Evolutionary conservation across 2,329 filamentous ascomycete genomes (phyloP).

Genomic region (Akanthomyces uredinophilus): DNA sequence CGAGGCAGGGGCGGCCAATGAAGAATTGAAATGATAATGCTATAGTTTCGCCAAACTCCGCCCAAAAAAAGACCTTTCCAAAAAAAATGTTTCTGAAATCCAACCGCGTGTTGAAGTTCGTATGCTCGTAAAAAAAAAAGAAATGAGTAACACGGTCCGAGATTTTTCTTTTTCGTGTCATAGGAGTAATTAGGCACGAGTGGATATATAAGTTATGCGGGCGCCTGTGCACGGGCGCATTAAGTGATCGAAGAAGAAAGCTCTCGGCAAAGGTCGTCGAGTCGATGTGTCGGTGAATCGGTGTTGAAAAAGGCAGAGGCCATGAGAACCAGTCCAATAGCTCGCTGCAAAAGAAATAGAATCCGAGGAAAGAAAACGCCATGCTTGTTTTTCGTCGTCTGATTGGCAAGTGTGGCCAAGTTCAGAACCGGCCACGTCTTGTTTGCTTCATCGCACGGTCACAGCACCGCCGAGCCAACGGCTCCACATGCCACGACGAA

Average conservation of each 20-base stretch:
- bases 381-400: neutral
- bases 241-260: slow-evolving; percentile 5
- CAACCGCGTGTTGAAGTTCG: slow-evolving; percentile 9
- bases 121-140: slow-evolving; percentile 3
- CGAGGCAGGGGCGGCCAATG: neutral
- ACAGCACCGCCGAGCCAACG: slow-evolving; percentile 47
- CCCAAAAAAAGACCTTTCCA: slow-evolving; percentile 1
- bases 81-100: slow-evolving; percentile 8
- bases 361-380: slow-evolving; percentile 11
- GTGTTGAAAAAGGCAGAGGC: neutral
- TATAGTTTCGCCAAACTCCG: slow-evolving; percentile 11
- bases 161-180: slow-evolving; percentile 5
- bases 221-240: slow-evolving; percentile 13
- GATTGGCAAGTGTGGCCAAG: slow-evolving; percentile 18
- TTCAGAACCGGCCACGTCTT: slow-evolving; percentile 17
- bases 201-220: slow-evolving; percentile 10
- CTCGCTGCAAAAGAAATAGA: neutral
- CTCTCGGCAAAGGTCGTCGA: slow-evolving; percentile 1
- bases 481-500: slow-evolving; percentile 47
- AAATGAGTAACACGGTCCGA: neutral
- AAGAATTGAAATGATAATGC: slow-evolving; percentile 6
- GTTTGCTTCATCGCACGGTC: slow-evolving; percentile 30
- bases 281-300: neutral
- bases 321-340: slow-evolving; percentile 13
- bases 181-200: slow-evolving; percentile 6